These are phyloP conservation scores for Nicotiana paniculata DNA, from an alignment of 257 asterid species.

Conservation along the genomic window DNA sequence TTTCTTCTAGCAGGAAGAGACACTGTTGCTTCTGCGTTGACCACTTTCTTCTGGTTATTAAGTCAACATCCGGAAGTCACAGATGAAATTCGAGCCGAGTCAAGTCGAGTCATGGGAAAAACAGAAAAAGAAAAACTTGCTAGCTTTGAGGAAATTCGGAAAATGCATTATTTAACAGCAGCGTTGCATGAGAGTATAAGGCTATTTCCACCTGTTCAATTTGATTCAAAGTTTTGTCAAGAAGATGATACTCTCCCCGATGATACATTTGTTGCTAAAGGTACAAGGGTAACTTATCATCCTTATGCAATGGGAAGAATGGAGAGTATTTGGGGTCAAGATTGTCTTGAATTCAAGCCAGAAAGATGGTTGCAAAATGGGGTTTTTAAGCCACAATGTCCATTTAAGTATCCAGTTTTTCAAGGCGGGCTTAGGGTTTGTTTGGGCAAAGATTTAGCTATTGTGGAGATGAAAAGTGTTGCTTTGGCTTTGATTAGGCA, in stretches of 20 bases:
- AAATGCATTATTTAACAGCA: constrained; percentile 58
- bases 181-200: constrained; percentile 65
- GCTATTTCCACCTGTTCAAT: constrained; percentile 73
- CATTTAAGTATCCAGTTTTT: constrained; percentile 40
- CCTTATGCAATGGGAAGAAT: constrained; percentile 47
- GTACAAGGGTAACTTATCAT: constrained; percentile 40
- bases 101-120: constrained; percentile 27
- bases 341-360: constrained; percentile 35
- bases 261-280: constrained; percentile 37
- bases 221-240: constrained; percentile 64
- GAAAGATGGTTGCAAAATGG: constrained; percentile 37
- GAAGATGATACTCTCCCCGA: constrained; percentile 55
- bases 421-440: constrained; percentile 44
- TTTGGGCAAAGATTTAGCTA: constrained; percentile 40
- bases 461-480: constrained; percentile 47
- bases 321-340: constrained; percentile 36
- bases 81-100: constrained; percentile 24
- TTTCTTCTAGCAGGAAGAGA: constrained; percentile 77
- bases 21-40: constrained; percentile 60
- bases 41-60: constrained; percentile 56
- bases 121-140: neutral
- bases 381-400: constrained; percentile 28
- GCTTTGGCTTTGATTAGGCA: constrained; percentile 36
- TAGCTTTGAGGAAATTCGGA: constrained; percentile 27
- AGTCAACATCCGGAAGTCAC: constrained; percentile 15